Conservation (phyloP, 1,284 basidiomycete species). For the Kalmanozyma brasiliensis region DNA sequence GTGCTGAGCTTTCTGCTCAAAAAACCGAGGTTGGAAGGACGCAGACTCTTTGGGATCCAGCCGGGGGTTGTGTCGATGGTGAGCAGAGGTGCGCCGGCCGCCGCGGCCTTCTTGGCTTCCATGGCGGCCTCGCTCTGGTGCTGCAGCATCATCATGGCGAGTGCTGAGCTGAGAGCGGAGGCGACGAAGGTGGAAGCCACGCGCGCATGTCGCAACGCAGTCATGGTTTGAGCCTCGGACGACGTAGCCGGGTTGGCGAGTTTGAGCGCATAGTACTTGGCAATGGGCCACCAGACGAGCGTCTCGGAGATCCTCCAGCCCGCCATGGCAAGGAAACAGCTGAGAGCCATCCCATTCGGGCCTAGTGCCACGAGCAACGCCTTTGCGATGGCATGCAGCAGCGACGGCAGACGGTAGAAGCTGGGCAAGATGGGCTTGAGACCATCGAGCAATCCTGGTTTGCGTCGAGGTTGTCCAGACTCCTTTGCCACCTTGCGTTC, state of each 20-base stretch:
- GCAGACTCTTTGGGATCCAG: conserved; percentile 36
- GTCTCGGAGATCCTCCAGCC: conserved; percentile 44
- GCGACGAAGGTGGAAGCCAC: conserved; percentile 52
- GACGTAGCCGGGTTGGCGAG: conserved; percentile 16
- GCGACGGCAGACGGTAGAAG: conserved; percentile 25
- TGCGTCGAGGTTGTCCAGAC: conserved; percentile 9
- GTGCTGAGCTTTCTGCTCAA: conserved; percentile 10
- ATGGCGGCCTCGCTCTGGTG: conserved; percentile 24
- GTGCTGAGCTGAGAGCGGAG: conserved; percentile 40
- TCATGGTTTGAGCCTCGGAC: conserved; percentile 5
- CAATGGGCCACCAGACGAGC: conserved; percentile 52
- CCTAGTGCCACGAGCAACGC: conserved; percentile 41
- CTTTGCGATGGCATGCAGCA: conserved; percentile 30
- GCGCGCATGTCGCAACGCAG: conserved; percentile 17
- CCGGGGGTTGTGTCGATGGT: conserved; percentile 38
- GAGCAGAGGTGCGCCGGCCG: conserved; percentile 5
- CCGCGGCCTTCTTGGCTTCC: conserved; percentile 10
- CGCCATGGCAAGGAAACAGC: conserved; percentile 52
- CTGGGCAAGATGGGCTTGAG: conserved; percentile 29
- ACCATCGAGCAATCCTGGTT: conserved; percentile 6
- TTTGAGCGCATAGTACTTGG: conserved; percentile 45
- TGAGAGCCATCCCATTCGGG: conserved; percentile 48
- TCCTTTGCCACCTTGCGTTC: conserved; percentile 33
- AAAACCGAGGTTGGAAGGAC: conserved; percentile 23
- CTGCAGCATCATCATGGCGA: conserved; percentile 50